Evolutionary conservation across 805 yeast genomes (phyloP).

Genomic region (Pichia exigua): DNA sequence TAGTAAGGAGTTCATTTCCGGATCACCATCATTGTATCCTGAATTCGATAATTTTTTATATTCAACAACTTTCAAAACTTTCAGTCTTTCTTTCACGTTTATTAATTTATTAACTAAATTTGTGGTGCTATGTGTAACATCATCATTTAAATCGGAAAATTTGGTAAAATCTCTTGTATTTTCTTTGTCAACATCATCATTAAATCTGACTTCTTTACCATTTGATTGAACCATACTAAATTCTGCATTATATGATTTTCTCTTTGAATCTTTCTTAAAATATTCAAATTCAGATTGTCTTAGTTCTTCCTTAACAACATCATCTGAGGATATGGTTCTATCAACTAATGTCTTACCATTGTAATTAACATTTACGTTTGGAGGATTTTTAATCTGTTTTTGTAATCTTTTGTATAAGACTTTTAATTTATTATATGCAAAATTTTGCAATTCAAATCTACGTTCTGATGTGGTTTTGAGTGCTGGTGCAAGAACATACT

Average conservation of each 20-base stretch:
- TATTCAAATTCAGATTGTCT: not conserved
- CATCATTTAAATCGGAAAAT: constrained; percentile 11
- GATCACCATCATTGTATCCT: constrained; percentile 7
- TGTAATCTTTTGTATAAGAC: constrained; percentile 23
- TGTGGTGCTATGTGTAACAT: constrained; percentile 8
- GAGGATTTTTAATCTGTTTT: constrained; percentile 27
- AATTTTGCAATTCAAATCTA: constrained; percentile 28
- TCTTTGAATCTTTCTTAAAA: constrained; percentile 1
- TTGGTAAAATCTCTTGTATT: not conserved
- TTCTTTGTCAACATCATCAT: not conserved
- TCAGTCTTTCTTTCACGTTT: constrained; percentile 24
- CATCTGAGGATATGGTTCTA: constrained; percentile 24
- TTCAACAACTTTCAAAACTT: constrained; percentile 18
- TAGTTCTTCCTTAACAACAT: constrained; percentile 5
- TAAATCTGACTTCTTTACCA: not conserved
- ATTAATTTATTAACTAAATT: constrained; percentile 22
- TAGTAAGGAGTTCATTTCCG: constrained; percentile 31
- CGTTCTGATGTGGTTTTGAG: constrained; percentile 32
- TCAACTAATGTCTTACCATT: constrained; percentile 32
- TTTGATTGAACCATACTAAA: not conserved
- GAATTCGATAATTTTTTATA: constrained; percentile 17
- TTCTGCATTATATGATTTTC: not conserved
- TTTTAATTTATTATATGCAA: constrained; percentile 24
- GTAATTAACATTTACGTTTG: constrained; percentile 36
- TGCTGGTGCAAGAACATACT: constrained; percentile 34